Evolutionary conservation across 495 filamentous ascomycete genomes (phyloP), one percentile per base, ranked within the genome.

Genomic region (Astrocystis sublimbata): DNA sequence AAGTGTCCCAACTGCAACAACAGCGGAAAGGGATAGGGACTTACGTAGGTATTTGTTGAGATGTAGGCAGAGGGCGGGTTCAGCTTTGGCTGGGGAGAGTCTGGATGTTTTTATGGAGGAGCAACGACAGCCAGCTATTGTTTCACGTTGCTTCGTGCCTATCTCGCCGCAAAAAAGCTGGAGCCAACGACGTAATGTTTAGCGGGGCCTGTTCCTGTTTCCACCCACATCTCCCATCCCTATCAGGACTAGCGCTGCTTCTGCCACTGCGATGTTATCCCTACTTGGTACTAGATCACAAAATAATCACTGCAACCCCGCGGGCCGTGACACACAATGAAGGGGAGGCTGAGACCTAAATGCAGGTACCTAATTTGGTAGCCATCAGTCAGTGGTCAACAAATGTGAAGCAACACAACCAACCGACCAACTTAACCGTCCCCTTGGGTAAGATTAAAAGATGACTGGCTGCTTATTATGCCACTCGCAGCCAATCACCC

Each of bases 171-270:
- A 35, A 15, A 40, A 60, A 26, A 53, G 49, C 58, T 28, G 31
- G 38, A 21, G 50, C 31, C 40, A 47, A 46, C 59, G 35, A 61
- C 59, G 59, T 61, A 61, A 61, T 61, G 28, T 46, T 61, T 12
- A 23, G 58, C 46, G 49, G 59, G 40, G 6, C n/a, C 24, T 15
- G 35, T 5, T 17, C 15, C 23, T 31, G n/a, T 9, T 35, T 58
- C 15, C 6, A 1, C 0, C 3, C n/a, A n/a, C n/a, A n/a, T n/a
- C n/a, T n/a, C n/a, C n/a, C n/a, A n/a, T n/a, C 26, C n/a, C 4
- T 13, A 45, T 17, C n/a, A n/a, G n/a, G 38, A 13, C 13, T 42
- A 31, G 26, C 4, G 24, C 8, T 0, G 9, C n/a, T 6, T 0
- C 19, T 13, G 3, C 9, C 21, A 23, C 1, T 21, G n/a, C 6